Evolutionary conservation across 2,329 filamentous ascomycete species (phyloP).

Genomic region (Fusarium buharicum): DNA sequence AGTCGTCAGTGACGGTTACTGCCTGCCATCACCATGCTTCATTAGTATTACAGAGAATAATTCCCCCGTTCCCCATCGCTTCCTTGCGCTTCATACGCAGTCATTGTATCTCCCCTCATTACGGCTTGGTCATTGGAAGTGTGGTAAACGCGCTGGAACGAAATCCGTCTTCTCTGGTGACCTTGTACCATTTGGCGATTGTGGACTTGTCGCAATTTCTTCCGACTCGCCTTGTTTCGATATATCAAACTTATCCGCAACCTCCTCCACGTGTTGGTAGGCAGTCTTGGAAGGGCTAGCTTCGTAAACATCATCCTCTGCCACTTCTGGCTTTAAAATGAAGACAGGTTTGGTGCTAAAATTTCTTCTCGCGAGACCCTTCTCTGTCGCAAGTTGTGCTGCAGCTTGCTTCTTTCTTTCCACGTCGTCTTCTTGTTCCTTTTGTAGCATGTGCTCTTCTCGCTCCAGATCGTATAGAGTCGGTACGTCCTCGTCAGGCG

Average conservation of each 20-base stretch:
- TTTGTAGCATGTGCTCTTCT: constrained; percentile 63
- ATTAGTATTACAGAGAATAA: constrained; percentile 34
- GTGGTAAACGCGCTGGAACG: constrained; percentile 68
- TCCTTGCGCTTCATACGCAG: not conserved
- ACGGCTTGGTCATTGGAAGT: constrained; percentile 56
- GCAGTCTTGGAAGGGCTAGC: constrained; percentile 20
- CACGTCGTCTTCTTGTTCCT: constrained; percentile 64
- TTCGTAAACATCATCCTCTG: constrained; percentile 49
- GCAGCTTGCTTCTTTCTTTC: constrained; percentile 65
- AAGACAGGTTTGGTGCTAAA: constrained; percentile 12
- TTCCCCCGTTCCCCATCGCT: not conserved
- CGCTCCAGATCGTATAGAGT: constrained; percentile 63
- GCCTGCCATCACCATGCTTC: constrained; percentile 16
- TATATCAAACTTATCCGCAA: constrained; percentile 2
- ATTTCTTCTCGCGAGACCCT: constrained; percentile 54
- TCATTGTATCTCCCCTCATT: not conserved
- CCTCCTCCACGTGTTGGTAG: constrained; percentile 24
- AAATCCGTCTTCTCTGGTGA: constrained; percentile 52
- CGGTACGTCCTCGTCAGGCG: constrained; percentile 53
- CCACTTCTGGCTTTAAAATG: constrained; percentile 45
- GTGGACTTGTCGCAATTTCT: constrained; percentile 44
- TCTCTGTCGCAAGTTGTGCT: constrained; percentile 60
- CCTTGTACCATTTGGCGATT: constrained; percentile 13
- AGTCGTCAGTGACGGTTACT: constrained; percentile 22
- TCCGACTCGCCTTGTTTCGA: constrained; percentile 16